These are phyloP conservation scores for Fraxinus quadrangulata DNA, from an alignment of 257 asterid genomes.

Conservation along the genomic window DNA sequence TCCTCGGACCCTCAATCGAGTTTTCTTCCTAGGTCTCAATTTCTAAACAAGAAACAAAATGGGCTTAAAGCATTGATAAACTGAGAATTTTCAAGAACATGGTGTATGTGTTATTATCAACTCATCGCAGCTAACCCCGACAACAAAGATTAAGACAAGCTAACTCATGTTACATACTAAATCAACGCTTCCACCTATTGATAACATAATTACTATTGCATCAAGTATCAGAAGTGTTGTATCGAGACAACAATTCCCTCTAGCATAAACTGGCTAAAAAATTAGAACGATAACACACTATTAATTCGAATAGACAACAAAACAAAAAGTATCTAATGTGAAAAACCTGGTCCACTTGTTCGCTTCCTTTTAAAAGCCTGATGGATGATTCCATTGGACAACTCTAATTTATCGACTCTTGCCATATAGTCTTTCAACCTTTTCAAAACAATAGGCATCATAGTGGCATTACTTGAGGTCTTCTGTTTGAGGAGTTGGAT, in stretches of 20 bases:
- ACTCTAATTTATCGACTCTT: conserved; percentile 35
- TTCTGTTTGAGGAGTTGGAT: conserved; percentile 40
- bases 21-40: too few relatives aligned
- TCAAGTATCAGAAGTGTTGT: not conserved
- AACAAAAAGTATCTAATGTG: not conserved
- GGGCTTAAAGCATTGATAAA: not conserved
- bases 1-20: too few relatives aligned
- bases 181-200: not conserved
- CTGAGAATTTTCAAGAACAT: not conserved
- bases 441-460: conserved; percentile 32
- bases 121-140: not conserved
- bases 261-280: not conserved
- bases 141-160: not conserved
- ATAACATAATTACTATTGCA: not conserved
- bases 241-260: not conserved
- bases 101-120: not conserved
- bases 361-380: conserved; percentile 43
- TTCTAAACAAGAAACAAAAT: not conserved
- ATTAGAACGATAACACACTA: not conserved
- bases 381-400: conserved; percentile 31
- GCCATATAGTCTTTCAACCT: conserved; percentile 48
- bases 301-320: not conserved
- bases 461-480: conserved; percentile 38
- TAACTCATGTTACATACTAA: not conserved
- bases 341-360: not conserved